Base-by-base conservation (phyloP, 176 grass and related monocot genomes). In the Musa acuminata region DNA sequence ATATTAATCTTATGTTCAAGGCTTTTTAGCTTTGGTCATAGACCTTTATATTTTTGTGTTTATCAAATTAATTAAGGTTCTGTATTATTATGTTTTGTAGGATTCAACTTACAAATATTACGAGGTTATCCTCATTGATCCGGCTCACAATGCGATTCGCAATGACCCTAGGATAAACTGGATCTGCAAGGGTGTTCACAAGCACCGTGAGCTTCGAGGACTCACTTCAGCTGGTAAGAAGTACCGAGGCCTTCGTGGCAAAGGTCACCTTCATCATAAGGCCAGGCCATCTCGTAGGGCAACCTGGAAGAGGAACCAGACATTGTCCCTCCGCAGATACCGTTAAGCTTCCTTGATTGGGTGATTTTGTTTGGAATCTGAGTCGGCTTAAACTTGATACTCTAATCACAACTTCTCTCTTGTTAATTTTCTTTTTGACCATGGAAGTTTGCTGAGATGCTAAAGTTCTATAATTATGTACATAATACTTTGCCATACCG, bases 121-220 rank as follows among this genome's bases (percentile, higher is more conserved):
- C 13, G 65, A 68, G 24, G 8, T 68, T 22, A 71, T 71, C 14
- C 68, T 71, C 51, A 48, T 52, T 71, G 68, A 71, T 71, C 14
- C 43, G 2, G 43, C 68, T 2, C 68, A 71, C 20, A 71, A 13
- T 71, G 68, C 68, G 11, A 71, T 71, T 51, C 68, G 68, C 68
- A 71, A 71, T 51, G 68, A 71, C 1, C 68, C 68, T 20, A 71
- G 68, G 49, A 52, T 71, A 13, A 71, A 71, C 35, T 71, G 68
- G 68, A 71, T 71, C 68, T 71, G 68, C 35, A 71, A 52, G 68
- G 68, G 68, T 51, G 68, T 71, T 21, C 68, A 71, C 68, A 71
- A 71, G 49, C 68, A 71, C 11, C 43, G 68, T 20, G 68, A 71
- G 49, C 68, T 71, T 71, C 68, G 68, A 19, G 68, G 68, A 11